Conservation (phyloP, 208 protist species). For the Balamuthia mandrillaris region DNA sequence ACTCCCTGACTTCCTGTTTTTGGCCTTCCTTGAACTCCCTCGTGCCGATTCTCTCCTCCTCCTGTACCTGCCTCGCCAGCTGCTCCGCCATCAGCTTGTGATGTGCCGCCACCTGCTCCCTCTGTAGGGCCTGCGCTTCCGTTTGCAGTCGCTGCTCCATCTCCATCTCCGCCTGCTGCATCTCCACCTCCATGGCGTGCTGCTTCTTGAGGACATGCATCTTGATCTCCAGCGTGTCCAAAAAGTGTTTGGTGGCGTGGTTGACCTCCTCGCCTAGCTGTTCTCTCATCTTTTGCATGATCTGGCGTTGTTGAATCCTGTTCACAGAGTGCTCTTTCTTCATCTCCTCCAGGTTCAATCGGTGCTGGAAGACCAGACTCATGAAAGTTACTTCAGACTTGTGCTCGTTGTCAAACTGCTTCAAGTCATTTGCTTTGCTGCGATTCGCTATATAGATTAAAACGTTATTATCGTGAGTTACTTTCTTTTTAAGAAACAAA, state of each 20-base stretch:
- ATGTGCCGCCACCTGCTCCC: neutral
- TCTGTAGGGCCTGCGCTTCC: constrained; percentile 22
- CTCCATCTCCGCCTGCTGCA: neutral
- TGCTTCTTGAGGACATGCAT: neutral
- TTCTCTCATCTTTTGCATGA: constrained; percentile 5
- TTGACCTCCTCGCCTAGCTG: neutral
- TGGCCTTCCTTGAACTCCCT: constrained; percentile 25
- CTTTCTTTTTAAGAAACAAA: neutral
- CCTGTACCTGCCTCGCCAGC: constrained; percentile 10
- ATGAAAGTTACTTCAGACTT: too few relatives aligned
- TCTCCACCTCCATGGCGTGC: neutral
- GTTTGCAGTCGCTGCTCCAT: neutral
- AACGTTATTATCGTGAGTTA: neutral
- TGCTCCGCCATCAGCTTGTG: constrained; percentile 10
- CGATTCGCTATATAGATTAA: neutral
- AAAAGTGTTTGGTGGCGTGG: neutral
- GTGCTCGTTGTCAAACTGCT: constrained; percentile 2
- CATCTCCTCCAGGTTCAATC: too few relatives aligned
- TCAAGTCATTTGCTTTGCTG: neutral
- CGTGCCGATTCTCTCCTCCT: neutral
- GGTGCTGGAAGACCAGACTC: too few relatives aligned
- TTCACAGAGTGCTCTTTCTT: too few relatives aligned
- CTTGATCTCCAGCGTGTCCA: neutral
- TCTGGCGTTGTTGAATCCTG: neutral
- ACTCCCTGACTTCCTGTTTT: constrained; percentile 16